A percentile compares a stretch with the other conserved stretches of the same genome.
Conservation (phyloP, 225 moss, liverwort and hornwort species). For the Bryum argenteum region DNA sequence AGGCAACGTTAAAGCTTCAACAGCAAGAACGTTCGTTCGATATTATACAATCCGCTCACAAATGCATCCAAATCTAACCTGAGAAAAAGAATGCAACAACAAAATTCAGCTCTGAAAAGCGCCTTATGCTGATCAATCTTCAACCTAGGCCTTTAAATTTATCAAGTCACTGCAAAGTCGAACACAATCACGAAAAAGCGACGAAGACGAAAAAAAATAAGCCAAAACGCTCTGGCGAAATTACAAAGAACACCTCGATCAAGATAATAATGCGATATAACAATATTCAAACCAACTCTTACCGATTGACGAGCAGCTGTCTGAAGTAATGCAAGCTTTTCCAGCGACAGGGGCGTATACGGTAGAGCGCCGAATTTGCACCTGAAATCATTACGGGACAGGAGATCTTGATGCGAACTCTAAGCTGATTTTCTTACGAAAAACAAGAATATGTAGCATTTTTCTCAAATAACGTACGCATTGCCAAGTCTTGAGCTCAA, state of each 20-base stretch:
- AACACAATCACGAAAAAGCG: neutral
- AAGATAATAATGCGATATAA: slow-evolving; percentile 3
- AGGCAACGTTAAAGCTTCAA: slow-evolving; percentile 54
- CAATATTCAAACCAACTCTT: neutral
- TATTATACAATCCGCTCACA: slow-evolving; percentile 62
- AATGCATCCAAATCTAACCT: neutral
- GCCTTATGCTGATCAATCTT: neutral
- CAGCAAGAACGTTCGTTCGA: slow-evolving; percentile 56
- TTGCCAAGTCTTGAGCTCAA: neutral
- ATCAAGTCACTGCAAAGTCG: neutral
- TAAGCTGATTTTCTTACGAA: neutral
- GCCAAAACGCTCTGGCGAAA: neutral
- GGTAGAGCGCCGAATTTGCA: too few relatives aligned
- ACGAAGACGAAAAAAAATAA: neutral
- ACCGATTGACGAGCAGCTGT: neutral
- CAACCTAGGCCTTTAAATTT: neutral
- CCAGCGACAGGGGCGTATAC: too few relatives aligned
- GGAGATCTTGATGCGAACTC: too few relatives aligned
- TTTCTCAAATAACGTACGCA: neutral
- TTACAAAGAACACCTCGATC: neutral
- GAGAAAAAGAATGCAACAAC: neutral
- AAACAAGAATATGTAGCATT: neutral
- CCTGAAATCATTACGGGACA: too few relatives aligned
- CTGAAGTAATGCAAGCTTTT: too few relatives aligned
- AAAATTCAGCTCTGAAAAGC: neutral